Base-by-base conservation (phyloP, 2,329 filamentous ascomycete genomes). In the Lecanicillium sp. region DNA sequence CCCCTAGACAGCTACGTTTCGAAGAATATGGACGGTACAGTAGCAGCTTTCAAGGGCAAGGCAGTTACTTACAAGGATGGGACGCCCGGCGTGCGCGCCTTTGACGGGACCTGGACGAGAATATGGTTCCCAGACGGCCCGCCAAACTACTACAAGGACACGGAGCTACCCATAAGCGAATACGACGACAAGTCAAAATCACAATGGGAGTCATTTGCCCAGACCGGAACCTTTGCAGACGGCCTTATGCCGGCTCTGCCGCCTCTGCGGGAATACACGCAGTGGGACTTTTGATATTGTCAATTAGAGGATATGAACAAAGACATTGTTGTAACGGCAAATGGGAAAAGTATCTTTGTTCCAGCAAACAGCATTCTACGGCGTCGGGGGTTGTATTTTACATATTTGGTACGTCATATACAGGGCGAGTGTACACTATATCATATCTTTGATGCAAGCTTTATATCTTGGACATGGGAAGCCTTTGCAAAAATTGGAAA, bases 71-170 rank as follows among this genome's bases (percentile, higher is more conserved):
- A 85, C 55, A 68, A 74, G 47, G 53, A 52, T 6, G 53, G 48
- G 4, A 54, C 60, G 6, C 73, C 79, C 0, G 75, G 64, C 37
- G 64, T 67, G 47, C 68, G 46, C 44, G 72, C 59, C 16, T 60
- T 63, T 28, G 72, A 79, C 48, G 73, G 76, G 25, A 69, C 60
- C 1, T 76, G 73, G 64, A 67, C 73, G 36, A 78, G 74, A 47
- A 80, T 90, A 35, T 85, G 82, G 71, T 88, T 85, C 54, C 82
- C 83, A 0, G 65, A 80, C 33, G 86, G 85, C 0, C 70, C 81
- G 16, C 84, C 82, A 1, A 57, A 58, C 6, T 78, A 78, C 44
- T 75, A 74, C 37, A 70, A 70, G 45, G 74, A 82, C 45, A 82
- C 81, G 8, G 78, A 85, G 53, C 59, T 75, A 3, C 69, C 69